A percentile compares a stretch with the other conserved stretches of the same genome.
These are phyloP conservation scores for Heracleum sosnowskyi DNA, from an alignment of 129 eudicot genomes.

Conservation along the genomic window DNA sequence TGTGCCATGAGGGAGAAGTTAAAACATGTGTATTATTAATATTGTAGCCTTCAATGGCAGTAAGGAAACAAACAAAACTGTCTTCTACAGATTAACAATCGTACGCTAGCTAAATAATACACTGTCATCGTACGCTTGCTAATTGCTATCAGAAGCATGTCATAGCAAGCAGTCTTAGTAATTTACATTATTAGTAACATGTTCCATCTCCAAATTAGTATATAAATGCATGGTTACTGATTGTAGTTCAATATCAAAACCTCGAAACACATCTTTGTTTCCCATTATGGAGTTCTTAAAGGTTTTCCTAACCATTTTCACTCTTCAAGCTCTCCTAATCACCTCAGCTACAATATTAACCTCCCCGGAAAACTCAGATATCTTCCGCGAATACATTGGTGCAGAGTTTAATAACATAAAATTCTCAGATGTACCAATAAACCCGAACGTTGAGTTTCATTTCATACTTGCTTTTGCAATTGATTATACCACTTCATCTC, in stretches of 20 bases:
- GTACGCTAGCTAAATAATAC: not conserved
- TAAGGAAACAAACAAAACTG: not conserved
- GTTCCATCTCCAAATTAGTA: not conserved
- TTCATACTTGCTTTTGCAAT: constrained; percentile 8
- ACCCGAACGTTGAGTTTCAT: not conserved
- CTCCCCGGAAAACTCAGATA: constrained; percentile 6
- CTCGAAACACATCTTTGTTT: not conserved
- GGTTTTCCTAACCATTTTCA: not conserved
- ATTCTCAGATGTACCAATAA: constrained; percentile 3
- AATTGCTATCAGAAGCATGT: not conserved
- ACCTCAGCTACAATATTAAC: not conserved
- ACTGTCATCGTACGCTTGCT: not conserved
- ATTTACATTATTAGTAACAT: not conserved
- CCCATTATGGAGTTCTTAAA: constrained; percentile 3
- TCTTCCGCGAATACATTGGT: constrained; percentile 23
- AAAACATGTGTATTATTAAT: not conserved
- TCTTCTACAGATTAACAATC: not conserved
- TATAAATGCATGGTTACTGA: not conserved
- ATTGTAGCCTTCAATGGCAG: not conserved
- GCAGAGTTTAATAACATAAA: constrained; percentile 17
- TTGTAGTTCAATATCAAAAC: not conserved
- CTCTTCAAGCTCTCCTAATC: not conserved
- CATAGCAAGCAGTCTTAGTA: not conserved
- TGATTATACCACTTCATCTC: constrained; percentile 5
- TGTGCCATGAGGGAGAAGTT: not conserved